A percentile compares a stretch with the other conserved stretches of the same genome.
phyloP scores from a whole-genome alignment of 2,329 filamentous ascomycete genomes.

The Rutstroemia sp. region DNA sequence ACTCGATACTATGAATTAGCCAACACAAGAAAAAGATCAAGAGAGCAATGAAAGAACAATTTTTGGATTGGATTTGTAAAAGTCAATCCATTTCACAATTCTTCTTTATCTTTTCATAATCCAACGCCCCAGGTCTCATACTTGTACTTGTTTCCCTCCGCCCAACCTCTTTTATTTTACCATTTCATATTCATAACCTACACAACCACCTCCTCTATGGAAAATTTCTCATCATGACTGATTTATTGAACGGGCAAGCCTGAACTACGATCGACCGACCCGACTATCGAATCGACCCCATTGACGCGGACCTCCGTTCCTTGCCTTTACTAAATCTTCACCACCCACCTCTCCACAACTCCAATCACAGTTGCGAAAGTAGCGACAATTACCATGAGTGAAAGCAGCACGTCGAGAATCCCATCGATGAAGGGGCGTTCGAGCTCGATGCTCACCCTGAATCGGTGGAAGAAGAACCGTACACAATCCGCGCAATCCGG shows the following conservation, averaged over 20 bases:
- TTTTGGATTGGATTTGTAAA: background rate
- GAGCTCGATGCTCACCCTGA: slow-evolving; percentile 1
- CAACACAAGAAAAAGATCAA: background rate
- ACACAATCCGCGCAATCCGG: slow-evolving; percentile 12
- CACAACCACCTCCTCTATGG: background rate
- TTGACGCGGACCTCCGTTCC: background rate
- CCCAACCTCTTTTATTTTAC: slow-evolving; percentile 8
- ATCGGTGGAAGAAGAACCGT: slow-evolving; percentile 19
- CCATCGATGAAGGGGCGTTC: background rate
- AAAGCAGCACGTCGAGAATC: no score
- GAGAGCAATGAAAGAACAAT: background rate
- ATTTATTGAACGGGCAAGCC: background rate
- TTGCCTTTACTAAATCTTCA: background rate
- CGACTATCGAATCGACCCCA: background rate
- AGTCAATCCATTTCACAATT: slow-evolving; percentile 1
- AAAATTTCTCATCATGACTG: slow-evolving; percentile 3
- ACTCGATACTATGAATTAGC: background rate
- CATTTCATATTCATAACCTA: slow-evolving; percentile 4
- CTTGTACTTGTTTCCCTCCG: background rate
- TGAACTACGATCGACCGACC: background rate
- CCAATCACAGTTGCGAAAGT: no score
- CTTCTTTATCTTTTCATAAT: background rate
- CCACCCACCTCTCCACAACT: background rate
- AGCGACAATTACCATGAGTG: no score
- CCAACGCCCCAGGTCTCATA: background rate